Evolutionary conservation across 129 eudicot species (phyloP), one percentile per base, ranked within the genome.

Genomic region (Erigeron canadensis): DNA sequence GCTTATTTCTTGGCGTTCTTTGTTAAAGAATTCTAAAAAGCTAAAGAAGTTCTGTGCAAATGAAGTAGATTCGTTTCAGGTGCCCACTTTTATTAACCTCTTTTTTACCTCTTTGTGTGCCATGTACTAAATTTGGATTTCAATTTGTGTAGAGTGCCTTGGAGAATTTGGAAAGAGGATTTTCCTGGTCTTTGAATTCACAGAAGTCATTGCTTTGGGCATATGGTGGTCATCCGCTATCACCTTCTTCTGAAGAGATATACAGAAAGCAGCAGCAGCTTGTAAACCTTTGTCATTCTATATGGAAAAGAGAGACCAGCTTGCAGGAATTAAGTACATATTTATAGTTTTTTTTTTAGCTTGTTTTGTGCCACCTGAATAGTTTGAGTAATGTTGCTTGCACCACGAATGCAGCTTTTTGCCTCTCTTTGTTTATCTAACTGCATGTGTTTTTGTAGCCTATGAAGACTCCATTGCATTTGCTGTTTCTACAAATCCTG

Each of bases 191-290:
- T 73, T 73, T 88, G 8, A 75, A 56, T 58, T 88, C 89, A 18
- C 88, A 82, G 61, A 88, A 77, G 76, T 88, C 99, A 13, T 81
- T 95, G 79, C 81, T 95, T 15, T 95, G 97, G 99, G 74, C 75
- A 5, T 79, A 86, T 76, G 99, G 99, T 38, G 99, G 99, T 74
- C 99, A 95, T 78, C 99, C 99, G 5, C 46, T 59, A 79, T n/a
- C 82, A 55, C 97, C 99, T 51, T 70, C 85, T 66, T 80, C 94
- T 59, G 79, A 82, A 51, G 89, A 84, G 62, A 41, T 86, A 56
- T 82, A 80, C 77, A 63, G 67, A 23, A 77, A 86, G 56, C 91
- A 86, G 63, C 73, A 67, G 21, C 89, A 86, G 78, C 82, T 95
- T 59, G 54, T 76, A 19, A 42, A 62, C 62, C 76, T 88, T 59